Base-by-base conservation (phyloP, 805 yeast genomes). In the Lachancea quebecensis region DNA sequence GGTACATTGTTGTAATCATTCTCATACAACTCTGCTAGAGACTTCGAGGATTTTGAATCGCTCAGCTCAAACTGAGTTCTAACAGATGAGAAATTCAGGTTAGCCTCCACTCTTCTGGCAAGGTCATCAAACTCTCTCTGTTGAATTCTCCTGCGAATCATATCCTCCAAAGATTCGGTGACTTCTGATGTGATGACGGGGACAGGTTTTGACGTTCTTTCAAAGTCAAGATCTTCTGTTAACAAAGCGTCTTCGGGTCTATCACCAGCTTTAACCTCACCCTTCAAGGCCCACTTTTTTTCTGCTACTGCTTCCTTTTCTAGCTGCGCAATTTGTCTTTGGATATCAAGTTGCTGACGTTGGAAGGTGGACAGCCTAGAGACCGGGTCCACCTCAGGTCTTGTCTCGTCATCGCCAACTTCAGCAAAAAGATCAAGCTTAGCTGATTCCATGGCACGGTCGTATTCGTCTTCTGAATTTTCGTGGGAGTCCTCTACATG, bases 281-380 rank as follows among this genome's bases (percentile, higher is more conserved):
- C 99, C 56, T 81, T 84, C 78, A 91, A 74, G 7, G 95, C 80
- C 99, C 99, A 91, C 57, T 80, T 81, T 69, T 93, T 91, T 47
- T 84, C 91, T 3, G 90, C 93, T 28, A 91, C 81, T 14, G 93
- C 82, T 62, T 90, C 97, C 38, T 80, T 78, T 66, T 91, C 99
- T 41, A 90, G 71, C 54, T 76, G 73, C 31, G 76, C 76, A 49
- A 93, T 93, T 65, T 93, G 95, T 31, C 75, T 73, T 56, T 82
- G 85, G 21, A 93, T 71, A 48, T 78, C 78, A 42, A 72, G 70
- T 64, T 91, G 97, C 62, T 88, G 95, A 54, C 77, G 82, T 65
- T 91, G 95, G 60, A 79, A 88, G 3, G 87, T 77, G 0, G 96
- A 86, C 46, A 88, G 65, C 18, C 57, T 52, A 12, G 50, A 42